Base-by-base conservation (phyloP, 768 basidiomycete species). In the Auricularia sp. region DNA sequence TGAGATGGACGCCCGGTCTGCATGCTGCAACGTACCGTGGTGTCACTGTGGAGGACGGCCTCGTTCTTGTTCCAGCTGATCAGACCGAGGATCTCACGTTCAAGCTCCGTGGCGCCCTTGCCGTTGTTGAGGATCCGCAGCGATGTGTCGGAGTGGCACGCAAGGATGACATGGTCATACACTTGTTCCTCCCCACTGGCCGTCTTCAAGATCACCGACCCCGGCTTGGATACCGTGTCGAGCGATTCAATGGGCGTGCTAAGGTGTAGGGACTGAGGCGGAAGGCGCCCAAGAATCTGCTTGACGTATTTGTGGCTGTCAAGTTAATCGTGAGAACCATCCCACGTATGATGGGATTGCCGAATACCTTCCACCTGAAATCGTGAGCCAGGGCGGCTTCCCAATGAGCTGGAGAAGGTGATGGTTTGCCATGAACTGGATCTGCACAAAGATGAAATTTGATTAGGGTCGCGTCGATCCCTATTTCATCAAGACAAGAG, bases 381-480 rank as follows among this genome's bases (percentile, higher is more conserved):
- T 79, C 0, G 89, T 90, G 29, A 89, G 74, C 89, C 89, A 91
- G 3, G 81, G 78, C 0, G 88, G 88, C 68, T 85, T 89, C 0
- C 83, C 87, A 0, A 79, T 83, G 18, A 91, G 74, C 74, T 90
- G 89, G 0, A 90, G 79, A 0, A 91, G 78, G 70, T 87, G 84
- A 68, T 90, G 88, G 70, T 90, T 90, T 71, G 83, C 81, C 81
- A 90, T 77, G 72, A 89, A 90, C 67, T 84, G 83, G 54, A 90
- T 79, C 83, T 85, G 63, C 35, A 34, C 16, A 3, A 37, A 56
- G 1, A 29, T 29, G 44, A 58, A 21, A 5, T 3, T 37, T 64
- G 44, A 18, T 11, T 10, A 37, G 3, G 39, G n/a, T 35, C 56
- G 18, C n/a, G 11, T 7, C 13, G 47, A 18, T 36, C 16, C 34